Evolutionary conservation across 2,329 filamentous ascomycete species (phyloP).

Genomic region (Pyrenochaeta sp.): DNA sequence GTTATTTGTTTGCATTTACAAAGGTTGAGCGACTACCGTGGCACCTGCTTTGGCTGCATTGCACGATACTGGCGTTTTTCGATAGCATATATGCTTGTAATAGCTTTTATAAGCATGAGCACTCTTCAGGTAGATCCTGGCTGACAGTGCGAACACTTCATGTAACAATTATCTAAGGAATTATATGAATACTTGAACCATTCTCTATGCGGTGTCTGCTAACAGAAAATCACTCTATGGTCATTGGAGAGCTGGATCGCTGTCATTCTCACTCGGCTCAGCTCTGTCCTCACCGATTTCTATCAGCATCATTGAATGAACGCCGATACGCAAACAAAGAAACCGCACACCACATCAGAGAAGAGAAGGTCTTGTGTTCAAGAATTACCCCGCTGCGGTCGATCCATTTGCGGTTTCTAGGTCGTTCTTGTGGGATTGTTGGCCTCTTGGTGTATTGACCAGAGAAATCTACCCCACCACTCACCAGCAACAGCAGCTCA

Average conservation of each 20-base stretch:
- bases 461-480: conserved; percentile 5
- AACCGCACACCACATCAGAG: too few relatives aligned
- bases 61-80: conserved; percentile 20
- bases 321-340: too few relatives aligned
- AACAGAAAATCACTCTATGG: background rate
- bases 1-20: conserved; percentile 30
- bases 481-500: conserved; percentile 16
- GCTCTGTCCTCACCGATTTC: background rate
- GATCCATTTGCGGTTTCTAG: too few relatives aligned
- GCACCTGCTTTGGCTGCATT: conserved; percentile 21
- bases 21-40: conserved; percentile 25
- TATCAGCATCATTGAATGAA: too few relatives aligned
- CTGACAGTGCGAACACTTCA: background rate
- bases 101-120: conserved; percentile 7
- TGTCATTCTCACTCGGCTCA: background rate
- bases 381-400: too few relatives aligned
- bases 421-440: too few relatives aligned
- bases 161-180: background rate
- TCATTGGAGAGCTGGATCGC: background rate
- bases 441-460: too few relatives aligned
- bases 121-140: background rate
- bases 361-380: too few relatives aligned
- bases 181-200: background rate
- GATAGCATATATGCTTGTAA: conserved; percentile 27
- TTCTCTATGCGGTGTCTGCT: background rate